phyloP scores from a whole-genome alignment of 1,139 yeast species.

The Candida dubliniensis region DNA sequence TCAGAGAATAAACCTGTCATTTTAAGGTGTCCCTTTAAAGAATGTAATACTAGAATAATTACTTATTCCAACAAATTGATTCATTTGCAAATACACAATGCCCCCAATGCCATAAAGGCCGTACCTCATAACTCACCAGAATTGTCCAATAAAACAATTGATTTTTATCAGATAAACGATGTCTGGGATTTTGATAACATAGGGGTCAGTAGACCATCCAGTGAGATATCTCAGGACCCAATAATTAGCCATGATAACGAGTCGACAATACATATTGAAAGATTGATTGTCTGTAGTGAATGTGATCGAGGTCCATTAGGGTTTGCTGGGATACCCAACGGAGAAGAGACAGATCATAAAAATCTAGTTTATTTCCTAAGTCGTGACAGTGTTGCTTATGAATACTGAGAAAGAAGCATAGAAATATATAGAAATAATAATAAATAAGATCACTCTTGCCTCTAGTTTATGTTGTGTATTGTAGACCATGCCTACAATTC shows the following conservation, averaged over 20 bases:
- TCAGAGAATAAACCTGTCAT: constrained; percentile 10
- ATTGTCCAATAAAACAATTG: constrained; percentile 4
- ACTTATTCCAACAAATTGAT: constrained; percentile 20
- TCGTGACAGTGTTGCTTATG: constrained; percentile 45
- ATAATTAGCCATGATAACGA: constrained; percentile 20
- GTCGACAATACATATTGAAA: constrained; percentile 33
- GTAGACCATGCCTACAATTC: too few species aligned
- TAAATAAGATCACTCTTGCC: too few species aligned
- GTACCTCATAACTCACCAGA: constrained; percentile 8
- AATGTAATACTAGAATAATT: constrained; percentile 39
- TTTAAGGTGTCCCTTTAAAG: constrained; percentile 37
- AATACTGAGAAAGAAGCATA: constrained; percentile 10
- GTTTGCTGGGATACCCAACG: constrained; percentile 49
- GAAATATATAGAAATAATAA: background rate
- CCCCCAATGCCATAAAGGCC: constrained; percentile 35
- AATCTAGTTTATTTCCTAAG: constrained; percentile 46
- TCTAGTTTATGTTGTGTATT: too few species aligned
- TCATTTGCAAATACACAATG: constrained; percentile 19
- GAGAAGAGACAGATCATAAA: constrained; percentile 28
- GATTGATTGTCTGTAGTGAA: constrained; percentile 65
- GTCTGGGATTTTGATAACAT: constrained; percentile 79
- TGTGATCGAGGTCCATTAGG: constrained; percentile 79
- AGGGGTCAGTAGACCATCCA: constrained; percentile 61
- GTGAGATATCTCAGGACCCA: constrained; percentile 14
- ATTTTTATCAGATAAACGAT: constrained; percentile 48